Evolutionary conservation across 805 yeast species (phyloP).

Genomic region (Hanseniaspora vineae): DNA sequence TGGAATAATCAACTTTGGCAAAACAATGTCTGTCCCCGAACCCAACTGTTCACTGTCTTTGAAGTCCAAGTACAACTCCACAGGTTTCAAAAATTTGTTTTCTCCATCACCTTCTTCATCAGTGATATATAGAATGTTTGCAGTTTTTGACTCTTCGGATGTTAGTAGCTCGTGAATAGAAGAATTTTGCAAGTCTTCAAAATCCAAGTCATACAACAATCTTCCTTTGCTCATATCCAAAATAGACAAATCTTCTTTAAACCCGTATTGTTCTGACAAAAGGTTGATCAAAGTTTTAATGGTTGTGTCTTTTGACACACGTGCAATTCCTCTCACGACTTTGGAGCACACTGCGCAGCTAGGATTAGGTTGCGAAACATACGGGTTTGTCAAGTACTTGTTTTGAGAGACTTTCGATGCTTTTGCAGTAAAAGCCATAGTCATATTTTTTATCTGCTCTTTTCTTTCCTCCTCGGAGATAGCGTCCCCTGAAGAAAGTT

Average conservation of each 20-base stretch:
- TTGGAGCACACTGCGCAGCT: constrained; percentile 56
- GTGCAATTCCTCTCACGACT: constrained; percentile 38
- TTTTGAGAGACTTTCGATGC: constrained; percentile 31
- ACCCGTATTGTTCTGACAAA: constrained; percentile 36
- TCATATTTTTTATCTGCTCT: constrained; percentile 24
- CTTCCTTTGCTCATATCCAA: constrained; percentile 28
- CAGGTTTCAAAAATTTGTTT: constrained; percentile 30
- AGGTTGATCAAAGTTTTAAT: constrained; percentile 40
- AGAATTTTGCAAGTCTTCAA: constrained; percentile 57
- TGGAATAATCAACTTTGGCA: constrained; percentile 26
- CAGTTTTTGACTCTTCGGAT: constrained; percentile 15
- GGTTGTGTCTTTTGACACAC: constrained; percentile 23
- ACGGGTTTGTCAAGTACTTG: constrained; percentile 53
- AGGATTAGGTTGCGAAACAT: constrained; percentile 47
- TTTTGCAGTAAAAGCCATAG: constrained; percentile 39
- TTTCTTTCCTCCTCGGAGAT: constrained; percentile 18
- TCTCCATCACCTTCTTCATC: constrained; percentile 59
- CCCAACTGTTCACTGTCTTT: constrained; percentile 3
- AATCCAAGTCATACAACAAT: constrained; percentile 74
- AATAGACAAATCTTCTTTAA: constrained; percentile 21
- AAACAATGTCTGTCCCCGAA: constrained; percentile 6
- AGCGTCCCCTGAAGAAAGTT: constrained; percentile 3
- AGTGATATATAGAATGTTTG: constrained; percentile 54
- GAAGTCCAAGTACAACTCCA: constrained; percentile 44
- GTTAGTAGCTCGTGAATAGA: constrained; percentile 21